Evolutionary conservation across 1,284 basidiomycete species (phyloP).

Genomic region (Apiotrichum montevideense): DNA sequence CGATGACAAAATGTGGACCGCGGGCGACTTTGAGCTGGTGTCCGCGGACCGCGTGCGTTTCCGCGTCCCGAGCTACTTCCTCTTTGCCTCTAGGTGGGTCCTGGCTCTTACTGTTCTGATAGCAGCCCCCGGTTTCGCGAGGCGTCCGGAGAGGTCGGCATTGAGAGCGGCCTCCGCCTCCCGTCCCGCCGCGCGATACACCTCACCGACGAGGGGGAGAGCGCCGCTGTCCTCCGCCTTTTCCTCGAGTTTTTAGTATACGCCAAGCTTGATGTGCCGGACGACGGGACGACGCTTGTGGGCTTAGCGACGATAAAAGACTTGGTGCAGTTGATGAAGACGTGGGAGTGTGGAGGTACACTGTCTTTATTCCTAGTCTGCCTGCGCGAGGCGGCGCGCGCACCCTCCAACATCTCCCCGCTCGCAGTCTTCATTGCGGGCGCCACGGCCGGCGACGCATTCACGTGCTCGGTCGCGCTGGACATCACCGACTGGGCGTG

Average conservation of each 20-base stretch:
- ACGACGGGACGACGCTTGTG: conserved; percentile 16
- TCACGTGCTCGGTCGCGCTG: conserved; percentile 9
- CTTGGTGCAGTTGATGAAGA: conserved; percentile 8
- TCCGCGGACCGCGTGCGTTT: conserved; percentile 12
- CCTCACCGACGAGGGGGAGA: conserved; percentile 5
- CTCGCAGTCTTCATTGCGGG: conserved; percentile 12
- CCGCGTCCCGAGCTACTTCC: conserved; percentile 13
- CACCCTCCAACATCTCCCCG: conserved; percentile 6
- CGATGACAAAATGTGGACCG: conserved; percentile 12
- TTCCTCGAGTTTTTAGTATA: conserved; percentile 11
- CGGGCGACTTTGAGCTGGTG: conserved; percentile 18
- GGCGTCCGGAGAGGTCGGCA: not conserved
- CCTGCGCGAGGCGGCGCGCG: conserved; percentile 11
- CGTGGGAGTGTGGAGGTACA: conserved; percentile 8
- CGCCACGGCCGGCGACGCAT: conserved; percentile 13
- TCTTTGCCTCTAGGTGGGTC: conserved; percentile 12
- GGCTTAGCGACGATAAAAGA: conserved; percentile 1
- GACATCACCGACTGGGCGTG: conserved; percentile 17
- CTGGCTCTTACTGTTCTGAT: not conserved
- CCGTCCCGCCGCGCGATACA: not conserved
- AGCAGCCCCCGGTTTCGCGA: conserved; percentile 13
- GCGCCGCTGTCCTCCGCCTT: conserved; percentile 7
- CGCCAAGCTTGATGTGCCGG: conserved; percentile 7
- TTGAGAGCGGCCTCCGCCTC: not conserved
- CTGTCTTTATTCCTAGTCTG: conserved; percentile 4